Base-by-base conservation (phyloP, 306 rosid species). In the Prosopis cineraria region DNA sequence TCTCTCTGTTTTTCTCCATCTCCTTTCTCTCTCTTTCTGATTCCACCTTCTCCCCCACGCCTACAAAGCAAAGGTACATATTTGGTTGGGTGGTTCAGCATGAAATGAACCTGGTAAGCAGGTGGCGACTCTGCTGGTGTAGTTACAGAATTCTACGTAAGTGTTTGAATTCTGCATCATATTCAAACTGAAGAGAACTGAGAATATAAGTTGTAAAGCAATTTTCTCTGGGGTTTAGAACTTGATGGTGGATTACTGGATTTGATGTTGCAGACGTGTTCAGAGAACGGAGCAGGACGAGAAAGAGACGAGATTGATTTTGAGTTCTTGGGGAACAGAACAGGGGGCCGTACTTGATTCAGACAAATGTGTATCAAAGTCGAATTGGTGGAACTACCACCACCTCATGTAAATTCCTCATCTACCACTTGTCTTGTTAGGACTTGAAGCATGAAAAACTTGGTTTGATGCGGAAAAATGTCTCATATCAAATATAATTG, bases 51-150 rank as follows among this genome's bases (percentile, higher is more conserved):
- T n/a, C n/a, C n/a, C n/a, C n/a, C n/a, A n/a, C n/a, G n/a, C n/a
- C n/a, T n/a, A n/a, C n/a, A n/a, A n/a, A 92, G 75, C 97, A 95
- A 41, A 78, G 82, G 22, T 92, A 89, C 76, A 89, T 97, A 87
- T 95, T 92, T 80, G n/a, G n/a, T n/a, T n/a, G 98, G 98, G 20
- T 95, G 98, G 98, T 95, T 92, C 85, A 95, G 98, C 80, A 91
- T 92, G 97, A 95, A 85, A 85, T 95, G 77, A 95, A 95, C 82
- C 75, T 95, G 80, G 98, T 92, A n/a, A n/a, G n/a, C n/a, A 5
- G 97, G 90, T 43, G 98, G 98, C 25, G 98, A 94, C 86, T 95
- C 98, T 76, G 98, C 98, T 16, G 98, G 98, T 33, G 98, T 95
- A n/a, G 98, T 92, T 0, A 95, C 98, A 65, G 98, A 98, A 13